Percentiles rank a stretch among this genome's conserved stretches.
These are phyloP conservation scores for Diaporthe longicolla DNA, from an alignment of 2,329 filamentous ascomycete genomes.

Conservation along the genomic window DNA sequence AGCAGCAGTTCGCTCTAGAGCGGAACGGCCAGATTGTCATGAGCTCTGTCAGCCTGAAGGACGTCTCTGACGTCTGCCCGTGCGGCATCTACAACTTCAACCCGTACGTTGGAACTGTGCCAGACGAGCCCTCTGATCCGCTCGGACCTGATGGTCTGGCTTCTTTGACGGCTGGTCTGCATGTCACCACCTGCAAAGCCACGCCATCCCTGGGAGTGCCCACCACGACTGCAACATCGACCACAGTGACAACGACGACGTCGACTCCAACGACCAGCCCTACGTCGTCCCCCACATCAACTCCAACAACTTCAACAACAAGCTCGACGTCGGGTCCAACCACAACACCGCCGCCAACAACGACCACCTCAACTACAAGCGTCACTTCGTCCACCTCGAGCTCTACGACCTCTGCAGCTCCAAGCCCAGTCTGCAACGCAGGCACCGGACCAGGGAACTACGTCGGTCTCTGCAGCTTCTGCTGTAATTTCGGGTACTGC, in stretches of 20 bases:
- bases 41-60: conserved; percentile 62
- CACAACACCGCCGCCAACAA: conserved; percentile 6
- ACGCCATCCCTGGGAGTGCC: conserved; percentile 42
- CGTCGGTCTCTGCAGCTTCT: conserved; percentile 43
- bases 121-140: conserved; percentile 53
- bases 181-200: conserved; percentile 48
- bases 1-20: conserved; percentile 61
- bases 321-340: conserved; percentile 4
- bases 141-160: conserved; percentile 53
- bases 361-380: conserved; percentile 2
- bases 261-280: conserved; percentile 3
- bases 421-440: conserved; percentile 14
- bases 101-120: conserved; percentile 66
- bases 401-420: not conserved
- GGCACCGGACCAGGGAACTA: conserved; percentile 40
- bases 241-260: conserved; percentile 2
- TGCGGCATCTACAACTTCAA: conserved; percentile 72
- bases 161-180: conserved; percentile 48
- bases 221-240: conserved; percentile 45
- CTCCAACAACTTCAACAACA: not conserved
- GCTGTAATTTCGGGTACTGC: conserved; percentile 44
- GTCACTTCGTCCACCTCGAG: not conserved
- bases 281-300: not conserved
- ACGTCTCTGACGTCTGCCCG: conserved; percentile 62
- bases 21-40: conserved; percentile 59